Evolutionary conservation across 306 rosid genomes (phyloP).

Genomic region (Alnus rubra): DNA sequence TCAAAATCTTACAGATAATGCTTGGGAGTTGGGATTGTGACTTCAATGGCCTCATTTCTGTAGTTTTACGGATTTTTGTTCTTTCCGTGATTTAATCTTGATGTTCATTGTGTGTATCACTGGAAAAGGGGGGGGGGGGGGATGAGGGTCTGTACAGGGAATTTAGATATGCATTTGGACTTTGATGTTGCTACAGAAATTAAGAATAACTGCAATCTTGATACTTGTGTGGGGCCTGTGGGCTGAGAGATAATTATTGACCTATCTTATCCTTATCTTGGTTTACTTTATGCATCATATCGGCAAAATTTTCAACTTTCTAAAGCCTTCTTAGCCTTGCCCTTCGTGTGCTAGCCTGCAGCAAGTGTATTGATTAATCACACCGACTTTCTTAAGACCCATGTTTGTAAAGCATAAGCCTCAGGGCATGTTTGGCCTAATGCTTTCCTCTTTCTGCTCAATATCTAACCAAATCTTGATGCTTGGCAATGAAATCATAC

Average conservation of each 20-base stretch:
- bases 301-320: background rate
- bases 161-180: background rate
- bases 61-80: background rate
- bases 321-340: background rate
- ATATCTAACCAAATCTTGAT: background rate
- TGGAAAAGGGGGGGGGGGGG: background rate
- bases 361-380: constrained; percentile 2
- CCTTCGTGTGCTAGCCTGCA: constrained; percentile 3
- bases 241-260: background rate
- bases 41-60: background rate
- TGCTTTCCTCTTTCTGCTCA: background rate
- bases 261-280: background rate
- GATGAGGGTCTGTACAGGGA: background rate
- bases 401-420: background rate
- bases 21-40: background rate
- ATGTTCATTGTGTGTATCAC: background rate
- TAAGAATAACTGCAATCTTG: constrained; percentile 6
- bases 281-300: background rate
- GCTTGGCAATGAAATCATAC: background rate
- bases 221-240: background rate
- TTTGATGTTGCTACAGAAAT: background rate
- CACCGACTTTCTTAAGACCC: background rate
- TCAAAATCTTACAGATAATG: constrained; percentile 1
- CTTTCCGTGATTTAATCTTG: background rate
- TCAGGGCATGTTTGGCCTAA: background rate